Percentiles rank a stretch among this genome's conserved stretches.
phyloP scores from a whole-genome alignment of 768 basidiomycete species.

The Suillus fuscotomentosus region DNA sequence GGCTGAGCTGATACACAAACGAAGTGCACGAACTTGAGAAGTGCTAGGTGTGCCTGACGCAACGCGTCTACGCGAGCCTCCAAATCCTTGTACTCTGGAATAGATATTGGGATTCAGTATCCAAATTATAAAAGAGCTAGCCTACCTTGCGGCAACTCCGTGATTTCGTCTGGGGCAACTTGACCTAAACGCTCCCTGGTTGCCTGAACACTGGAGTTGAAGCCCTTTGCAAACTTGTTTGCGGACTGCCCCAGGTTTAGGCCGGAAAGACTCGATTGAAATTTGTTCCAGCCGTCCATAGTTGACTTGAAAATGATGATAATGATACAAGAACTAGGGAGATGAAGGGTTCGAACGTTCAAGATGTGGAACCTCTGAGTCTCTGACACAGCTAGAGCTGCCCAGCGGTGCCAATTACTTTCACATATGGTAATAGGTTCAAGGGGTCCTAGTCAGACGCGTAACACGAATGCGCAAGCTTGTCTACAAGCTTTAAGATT shows the following conservation, averaged over 20 bases:
- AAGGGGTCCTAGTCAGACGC: constrained; percentile 27
- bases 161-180: constrained; percentile 90
- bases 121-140: background rate
- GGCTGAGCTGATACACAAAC: background rate
- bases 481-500: background rate
- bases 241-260: constrained; percentile 78
- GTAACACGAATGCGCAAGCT: constrained; percentile 19
- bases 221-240: constrained; percentile 73
- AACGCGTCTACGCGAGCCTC: constrained; percentile 95
- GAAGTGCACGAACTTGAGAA: constrained; percentile 62
- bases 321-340: constrained; percentile 1
- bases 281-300: constrained; percentile 63
- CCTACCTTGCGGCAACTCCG: constrained; percentile 87
- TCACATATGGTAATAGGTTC: constrained; percentile 16
- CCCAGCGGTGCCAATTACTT: constrained; percentile 9
- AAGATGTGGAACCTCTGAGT: background rate
- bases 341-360: background rate
- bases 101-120: background rate
- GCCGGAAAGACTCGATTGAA: constrained; percentile 58
- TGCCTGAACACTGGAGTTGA: constrained; percentile 81
- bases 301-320: constrained; percentile 4
- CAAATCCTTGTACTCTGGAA: constrained; percentile 92
- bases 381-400: constrained; percentile 1
- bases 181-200: constrained; percentile 88
- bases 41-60: constrained; percentile 64